Conservation (phyloP, 2,329 filamentous ascomycete species). For the Sordariomycetes sp. region DNA sequence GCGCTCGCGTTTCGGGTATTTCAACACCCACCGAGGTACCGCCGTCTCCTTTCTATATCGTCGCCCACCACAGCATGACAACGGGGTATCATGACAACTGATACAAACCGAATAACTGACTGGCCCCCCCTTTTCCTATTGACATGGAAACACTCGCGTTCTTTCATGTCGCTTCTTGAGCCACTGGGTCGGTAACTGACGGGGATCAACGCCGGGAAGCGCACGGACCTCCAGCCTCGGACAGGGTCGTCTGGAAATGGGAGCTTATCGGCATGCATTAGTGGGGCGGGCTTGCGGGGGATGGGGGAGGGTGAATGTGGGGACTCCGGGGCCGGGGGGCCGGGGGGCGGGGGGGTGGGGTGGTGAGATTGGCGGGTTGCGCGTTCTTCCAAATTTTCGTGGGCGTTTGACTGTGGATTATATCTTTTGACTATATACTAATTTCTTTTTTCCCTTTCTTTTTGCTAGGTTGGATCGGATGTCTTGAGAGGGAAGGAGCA, state of each 20-base stretch:
- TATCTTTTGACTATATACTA: no score
- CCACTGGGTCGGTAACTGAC: neutral
- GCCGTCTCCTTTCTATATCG: no score
- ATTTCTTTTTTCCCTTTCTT: no score
- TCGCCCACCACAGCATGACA: no score
- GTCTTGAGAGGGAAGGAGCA: no score
- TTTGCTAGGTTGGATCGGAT: no score
- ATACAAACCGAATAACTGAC: no score
- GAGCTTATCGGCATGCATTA: slow-evolving; percentile 5
- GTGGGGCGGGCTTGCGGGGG: neutral
- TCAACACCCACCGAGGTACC: no score
- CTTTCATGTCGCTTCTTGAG: neutral
- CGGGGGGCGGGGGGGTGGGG: neutral
- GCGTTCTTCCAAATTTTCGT: neutral
- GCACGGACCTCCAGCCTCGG: neutral
- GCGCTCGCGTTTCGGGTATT: neutral
- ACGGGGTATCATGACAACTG: no score
- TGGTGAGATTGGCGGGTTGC: no score
- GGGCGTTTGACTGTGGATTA: neutral
- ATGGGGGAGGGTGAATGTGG: no score
- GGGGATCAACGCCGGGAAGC: neutral
- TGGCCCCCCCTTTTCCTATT: no score
- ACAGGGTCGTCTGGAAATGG: neutral
- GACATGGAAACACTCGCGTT: neutral
- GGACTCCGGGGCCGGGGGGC: neutral